These are phyloP conservation scores for Auricularia sp. DNA, from an alignment of 768 basidiomycete species.

Conservation along the genomic window DNA sequence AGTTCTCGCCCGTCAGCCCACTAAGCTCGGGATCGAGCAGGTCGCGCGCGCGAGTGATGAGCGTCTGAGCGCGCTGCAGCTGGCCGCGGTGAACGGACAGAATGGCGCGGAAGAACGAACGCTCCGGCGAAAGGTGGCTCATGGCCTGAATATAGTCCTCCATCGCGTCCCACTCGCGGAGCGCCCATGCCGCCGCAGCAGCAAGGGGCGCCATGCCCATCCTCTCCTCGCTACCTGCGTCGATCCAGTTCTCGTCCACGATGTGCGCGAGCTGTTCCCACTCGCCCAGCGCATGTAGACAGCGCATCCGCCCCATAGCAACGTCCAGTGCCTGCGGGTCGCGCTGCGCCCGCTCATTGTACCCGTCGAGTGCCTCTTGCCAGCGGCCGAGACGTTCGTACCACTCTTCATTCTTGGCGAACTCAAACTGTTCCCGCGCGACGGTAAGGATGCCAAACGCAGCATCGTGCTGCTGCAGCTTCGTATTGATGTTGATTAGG, in stretches of 20 bases:
- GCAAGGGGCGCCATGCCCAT: slow-evolving; percentile 38
- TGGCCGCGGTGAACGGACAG: slow-evolving; percentile 36
- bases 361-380: slow-evolving; percentile 35
- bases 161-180: slow-evolving; percentile 41
- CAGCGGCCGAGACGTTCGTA: slow-evolving; percentile 39
- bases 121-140: slow-evolving; percentile 31
- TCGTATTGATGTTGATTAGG: slow-evolving; percentile 40
- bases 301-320: slow-evolving; percentile 29
- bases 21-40: slow-evolving; percentile 35
- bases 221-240: slow-evolving; percentile 27
- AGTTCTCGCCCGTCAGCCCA: slow-evolving; percentile 30
- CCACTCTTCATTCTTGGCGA: slow-evolving; percentile 34
- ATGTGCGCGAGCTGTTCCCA: slow-evolving; percentile 38
- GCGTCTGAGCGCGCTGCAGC: slow-evolving; percentile 30
- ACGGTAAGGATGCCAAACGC: slow-evolving; percentile 32
- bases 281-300: slow-evolving; percentile 39
- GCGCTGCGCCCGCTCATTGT: slow-evolving; percentile 22
- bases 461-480: slow-evolving; percentile 38
- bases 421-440: slow-evolving; percentile 22
- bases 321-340: slow-evolving; percentile 25
- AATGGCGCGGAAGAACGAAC: slow-evolving; percentile 39
- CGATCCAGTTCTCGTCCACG: slow-evolving; percentile 32
- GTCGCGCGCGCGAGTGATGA: slow-evolving; percentile 36
- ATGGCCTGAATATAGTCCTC: slow-evolving; percentile 38
- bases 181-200: slow-evolving; percentile 37